Evolutionary conservation across 192 early-diverging fungal genomes (phyloP).

Genomic region (Powellomyces hirtus): DNA sequence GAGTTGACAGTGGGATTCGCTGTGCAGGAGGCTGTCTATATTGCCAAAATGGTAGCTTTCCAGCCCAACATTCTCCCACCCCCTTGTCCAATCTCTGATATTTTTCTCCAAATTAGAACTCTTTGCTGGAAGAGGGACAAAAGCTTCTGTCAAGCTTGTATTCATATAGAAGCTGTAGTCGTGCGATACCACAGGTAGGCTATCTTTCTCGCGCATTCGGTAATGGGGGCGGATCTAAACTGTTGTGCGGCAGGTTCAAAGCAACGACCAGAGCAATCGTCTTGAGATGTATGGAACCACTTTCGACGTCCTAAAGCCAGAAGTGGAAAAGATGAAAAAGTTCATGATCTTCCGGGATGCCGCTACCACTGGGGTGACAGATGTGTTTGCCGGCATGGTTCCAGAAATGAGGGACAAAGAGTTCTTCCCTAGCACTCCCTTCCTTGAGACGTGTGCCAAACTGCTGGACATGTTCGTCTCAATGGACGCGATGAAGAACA

Average conservation of each 20-base stretch:
- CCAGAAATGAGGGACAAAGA: conserved; percentile 34
- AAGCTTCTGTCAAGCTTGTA: conserved; percentile 40
- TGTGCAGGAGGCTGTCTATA: conserved; percentile 31
- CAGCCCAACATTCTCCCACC: neutral
- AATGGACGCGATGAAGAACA: conserved; percentile 54
- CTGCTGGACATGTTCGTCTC: conserved; percentile 42
- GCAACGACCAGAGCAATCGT: conserved; percentile 30
- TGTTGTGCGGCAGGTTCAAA: conserved; percentile 25
- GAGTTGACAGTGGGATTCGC: conserved; percentile 20
- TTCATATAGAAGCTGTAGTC: conserved; percentile 39
- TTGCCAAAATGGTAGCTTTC: conserved; percentile 36
- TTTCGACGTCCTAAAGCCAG: conserved; percentile 40
- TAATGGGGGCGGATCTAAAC: neutral
- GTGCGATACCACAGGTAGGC: conserved; percentile 46
- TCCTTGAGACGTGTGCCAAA: conserved; percentile 35
- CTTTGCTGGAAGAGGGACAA: conserved; percentile 35
- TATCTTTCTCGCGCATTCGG: too few species aligned
- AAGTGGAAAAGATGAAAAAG: conserved; percentile 42
- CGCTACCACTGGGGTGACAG: conserved; percentile 24
- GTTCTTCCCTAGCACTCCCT: conserved; percentile 35
- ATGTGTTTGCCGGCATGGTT: conserved; percentile 34
- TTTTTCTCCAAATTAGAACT: conserved; percentile 18
- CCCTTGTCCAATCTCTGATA: too few species aligned
- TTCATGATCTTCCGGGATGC: conserved; percentile 46
- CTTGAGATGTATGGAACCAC: conserved; percentile 28